phyloP scores from a whole-genome alignment of 106 monocot species.

The Triglochin maritima region DNA sequence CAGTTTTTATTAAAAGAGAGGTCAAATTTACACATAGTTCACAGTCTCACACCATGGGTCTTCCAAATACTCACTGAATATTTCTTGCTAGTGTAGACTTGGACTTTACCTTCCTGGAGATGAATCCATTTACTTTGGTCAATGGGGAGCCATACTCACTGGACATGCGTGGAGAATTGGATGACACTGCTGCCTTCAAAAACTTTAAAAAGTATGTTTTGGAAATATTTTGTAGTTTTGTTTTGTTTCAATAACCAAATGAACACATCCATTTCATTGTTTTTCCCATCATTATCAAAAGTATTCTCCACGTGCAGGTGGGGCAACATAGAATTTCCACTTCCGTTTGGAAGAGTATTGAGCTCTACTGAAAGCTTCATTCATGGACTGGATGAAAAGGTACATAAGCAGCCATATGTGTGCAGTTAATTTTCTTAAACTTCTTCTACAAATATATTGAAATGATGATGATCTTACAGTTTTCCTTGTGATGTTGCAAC shows the following conservation, averaged over 20 bases:
- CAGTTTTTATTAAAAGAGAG: too few species aligned
- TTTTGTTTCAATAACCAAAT: not conserved
- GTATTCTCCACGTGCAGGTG: constrained; percentile 34
- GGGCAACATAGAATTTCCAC: constrained; percentile 83
- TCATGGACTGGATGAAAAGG: constrained; percentile 89
- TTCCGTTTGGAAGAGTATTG: constrained; percentile 95
- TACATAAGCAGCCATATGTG: constrained; percentile 4
- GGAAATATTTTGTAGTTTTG: not conserved
- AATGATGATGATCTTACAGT: too few species aligned
- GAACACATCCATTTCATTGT: not conserved
- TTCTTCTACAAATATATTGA: too few species aligned
- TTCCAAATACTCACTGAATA: too few species aligned
- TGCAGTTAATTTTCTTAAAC: too few species aligned
- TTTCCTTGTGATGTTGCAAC: not conserved
- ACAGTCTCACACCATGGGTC: too few species aligned
- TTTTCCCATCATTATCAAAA: not conserved
- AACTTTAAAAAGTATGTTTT: constrained; percentile 81
- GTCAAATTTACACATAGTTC: too few species aligned
- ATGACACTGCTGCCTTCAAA: constrained; percentile 99
- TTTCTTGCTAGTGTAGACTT: constrained; percentile 34
- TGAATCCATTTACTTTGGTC: constrained; percentile 97
- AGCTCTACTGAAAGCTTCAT: constrained; percentile 78
- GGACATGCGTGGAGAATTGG: constrained; percentile 98
- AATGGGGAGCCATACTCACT: constrained; percentile 92
- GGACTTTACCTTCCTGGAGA: constrained; percentile 95